A percentile compares a stretch with the other conserved stretches of the same genome.
phyloP scores from a whole-genome alignment of 2,329 filamentous ascomycete species.

The Diaporthe citri region DNA sequence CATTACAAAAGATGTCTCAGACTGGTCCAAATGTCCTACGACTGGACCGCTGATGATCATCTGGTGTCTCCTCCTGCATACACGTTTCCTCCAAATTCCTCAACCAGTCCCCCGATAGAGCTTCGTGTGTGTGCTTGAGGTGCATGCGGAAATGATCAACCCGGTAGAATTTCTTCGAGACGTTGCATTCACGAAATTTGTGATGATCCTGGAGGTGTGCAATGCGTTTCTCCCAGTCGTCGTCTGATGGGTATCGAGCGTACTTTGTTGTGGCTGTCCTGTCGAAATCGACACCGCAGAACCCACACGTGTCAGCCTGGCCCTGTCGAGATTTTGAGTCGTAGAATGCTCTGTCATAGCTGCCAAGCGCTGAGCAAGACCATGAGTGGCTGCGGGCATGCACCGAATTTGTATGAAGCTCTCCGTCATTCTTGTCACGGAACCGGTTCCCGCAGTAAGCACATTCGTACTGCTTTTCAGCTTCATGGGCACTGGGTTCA shows the following conservation, averaged over 20 bases:
- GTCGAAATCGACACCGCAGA: slow-evolving; percentile 91
- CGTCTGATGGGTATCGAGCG: slow-evolving; percentile 71
- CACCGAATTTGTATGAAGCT: slow-evolving; percentile 94
- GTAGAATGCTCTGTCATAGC: slow-evolving; percentile 87
- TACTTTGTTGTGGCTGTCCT: slow-evolving; percentile 59
- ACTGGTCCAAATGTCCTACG: accelerated
- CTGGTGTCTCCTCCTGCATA: slow-evolving; percentile 77
- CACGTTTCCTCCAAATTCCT: slow-evolving; percentile 97
- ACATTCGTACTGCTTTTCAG: slow-evolving; percentile 96
- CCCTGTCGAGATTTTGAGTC: slow-evolving; percentile 76
- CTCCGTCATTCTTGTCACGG: slow-evolving; percentile 99
- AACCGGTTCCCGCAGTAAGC: slow-evolving; percentile 93
- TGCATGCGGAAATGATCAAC: slow-evolving; percentile 98
- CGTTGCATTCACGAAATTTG: slow-evolving; percentile 98
- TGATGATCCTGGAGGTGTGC: slow-evolving; percentile 91
- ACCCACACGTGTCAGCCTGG: slow-evolving; percentile 86
- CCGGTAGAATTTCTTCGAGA: slow-evolving; percentile 96
- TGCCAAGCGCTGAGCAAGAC: slow-evolving; percentile 90
- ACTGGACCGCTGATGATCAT: not conserved
- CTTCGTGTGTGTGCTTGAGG: slow-evolving; percentile 95
- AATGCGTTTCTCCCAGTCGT: slow-evolving; percentile 89
- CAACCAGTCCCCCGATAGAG: slow-evolving; percentile 97
- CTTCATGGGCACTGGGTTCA: slow-evolving; percentile 48
- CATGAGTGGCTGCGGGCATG: slow-evolving; percentile 93
- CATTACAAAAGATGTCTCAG: not conserved